phyloP scores from a whole-genome alignment of 169 alveolate species.

The Amoebophrya sp. region DNA sequence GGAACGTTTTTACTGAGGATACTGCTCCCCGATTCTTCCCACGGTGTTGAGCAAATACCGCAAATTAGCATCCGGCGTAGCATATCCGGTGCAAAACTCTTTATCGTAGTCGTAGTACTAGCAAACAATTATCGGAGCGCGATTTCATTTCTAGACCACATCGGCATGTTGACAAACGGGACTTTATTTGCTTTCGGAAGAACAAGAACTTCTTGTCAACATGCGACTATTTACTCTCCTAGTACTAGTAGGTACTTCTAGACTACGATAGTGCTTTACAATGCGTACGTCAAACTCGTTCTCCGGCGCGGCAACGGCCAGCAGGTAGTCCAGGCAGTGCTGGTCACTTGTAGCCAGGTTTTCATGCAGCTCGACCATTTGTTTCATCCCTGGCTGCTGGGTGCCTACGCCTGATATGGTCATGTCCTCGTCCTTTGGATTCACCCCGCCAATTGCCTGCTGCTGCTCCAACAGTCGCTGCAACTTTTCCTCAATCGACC shows the following conservation, averaged over 20 bases:
- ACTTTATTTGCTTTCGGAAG: no score
- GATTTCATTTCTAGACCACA: neutral
- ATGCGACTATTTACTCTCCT: no score
- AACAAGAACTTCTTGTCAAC: no score
- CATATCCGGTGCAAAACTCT: no score
- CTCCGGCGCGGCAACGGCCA: neutral
- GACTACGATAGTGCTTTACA: no score
- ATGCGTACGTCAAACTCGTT: no score
- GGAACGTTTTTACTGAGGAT: no score
- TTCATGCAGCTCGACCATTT: neutral
- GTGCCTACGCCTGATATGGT: neutral
- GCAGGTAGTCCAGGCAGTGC: neutral
- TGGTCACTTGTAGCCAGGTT: neutral
- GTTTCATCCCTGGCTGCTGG: neutral
- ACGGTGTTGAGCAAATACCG: no score
- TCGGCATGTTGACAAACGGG: neutral
- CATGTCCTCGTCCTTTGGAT: neutral
- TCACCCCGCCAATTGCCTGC: neutral
- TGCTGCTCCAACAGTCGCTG: neutral
- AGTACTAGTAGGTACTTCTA: no score
- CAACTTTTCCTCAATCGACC: neutral
- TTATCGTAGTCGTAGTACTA: no score
- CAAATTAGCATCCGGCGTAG: no score
- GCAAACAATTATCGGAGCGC: neutral
- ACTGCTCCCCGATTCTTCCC: no score